phyloP scores from a whole-genome alignment of 176 grass and related monocot genomes.

The Carex cristatella region DNA sequence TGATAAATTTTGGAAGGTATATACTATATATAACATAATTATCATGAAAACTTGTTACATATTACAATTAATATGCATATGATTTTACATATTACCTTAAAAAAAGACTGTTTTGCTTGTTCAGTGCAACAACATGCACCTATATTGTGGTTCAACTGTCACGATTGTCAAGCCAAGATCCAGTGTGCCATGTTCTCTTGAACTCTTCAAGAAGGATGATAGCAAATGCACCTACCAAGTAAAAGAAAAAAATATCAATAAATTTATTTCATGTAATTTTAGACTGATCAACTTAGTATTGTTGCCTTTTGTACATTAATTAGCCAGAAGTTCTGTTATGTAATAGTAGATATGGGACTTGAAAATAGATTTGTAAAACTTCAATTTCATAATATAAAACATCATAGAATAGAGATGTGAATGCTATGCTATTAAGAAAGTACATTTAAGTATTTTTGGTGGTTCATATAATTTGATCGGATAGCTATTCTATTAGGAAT shows the following conservation, averaged over 20 bases:
- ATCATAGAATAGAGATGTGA: too few relatives aligned
- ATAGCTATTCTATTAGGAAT: too few relatives aligned
- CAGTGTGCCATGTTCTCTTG: conserved; percentile 50
- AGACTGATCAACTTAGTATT: not conserved
- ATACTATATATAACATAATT: not conserved
- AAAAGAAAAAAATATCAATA: conserved; percentile 5
- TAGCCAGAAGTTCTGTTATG: not conserved
- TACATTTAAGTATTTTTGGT: too few relatives aligned
- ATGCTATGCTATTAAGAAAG: too few relatives aligned
- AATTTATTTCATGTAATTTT: not conserved
- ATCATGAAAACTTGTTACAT: conserved; percentile 4
- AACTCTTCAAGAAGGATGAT: conserved; percentile 50
- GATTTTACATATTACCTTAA: not conserved
- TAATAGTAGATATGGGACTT: not conserved
- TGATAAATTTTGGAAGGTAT: conserved; percentile 93
- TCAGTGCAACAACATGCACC: conserved; percentile 67
- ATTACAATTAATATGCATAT: conserved; percentile 4
- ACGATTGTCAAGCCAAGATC: conserved; percentile 54
- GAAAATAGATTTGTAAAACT: not conserved
- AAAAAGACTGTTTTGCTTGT: conserved; percentile 21
- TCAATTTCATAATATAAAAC: not conserved
- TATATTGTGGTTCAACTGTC: conserved; percentile 76
- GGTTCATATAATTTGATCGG: too few relatives aligned
- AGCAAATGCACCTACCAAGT: conserved; percentile 33
- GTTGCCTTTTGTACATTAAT: not conserved